Percentiles rank a stretch among this genome's conserved stretches.
These are phyloP conservation scores for Xylaria arbuscula DNA, from an alignment of 2,329 filamentous ascomycete species.

Conservation along the genomic window DNA sequence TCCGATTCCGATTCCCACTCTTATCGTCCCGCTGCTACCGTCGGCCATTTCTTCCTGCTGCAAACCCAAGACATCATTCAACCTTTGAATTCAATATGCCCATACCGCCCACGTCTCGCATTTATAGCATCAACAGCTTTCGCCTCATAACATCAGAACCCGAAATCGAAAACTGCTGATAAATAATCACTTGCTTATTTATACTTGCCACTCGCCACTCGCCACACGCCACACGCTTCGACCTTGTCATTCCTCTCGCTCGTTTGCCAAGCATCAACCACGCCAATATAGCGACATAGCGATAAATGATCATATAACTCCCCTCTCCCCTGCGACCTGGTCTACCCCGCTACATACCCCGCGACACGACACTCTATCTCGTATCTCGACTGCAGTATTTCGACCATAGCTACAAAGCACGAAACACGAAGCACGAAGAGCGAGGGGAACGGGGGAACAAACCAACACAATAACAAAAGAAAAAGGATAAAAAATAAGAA, in stretches of 20 bases:
- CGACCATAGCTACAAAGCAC: background rate
- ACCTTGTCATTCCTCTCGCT: too few relatives aligned
- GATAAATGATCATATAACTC: background rate
- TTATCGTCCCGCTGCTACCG: slow-evolving; percentile 17
- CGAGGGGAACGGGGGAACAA: background rate
- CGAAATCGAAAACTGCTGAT: background rate
- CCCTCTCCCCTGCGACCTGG: background rate
- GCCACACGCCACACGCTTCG: too few relatives aligned
- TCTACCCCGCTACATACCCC: slow-evolving; percentile 18
- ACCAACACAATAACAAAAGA: background rate
- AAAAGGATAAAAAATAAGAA: background rate
- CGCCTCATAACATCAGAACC: background rate
- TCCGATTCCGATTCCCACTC: background rate
- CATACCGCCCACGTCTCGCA: background rate
- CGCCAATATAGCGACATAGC: background rate
- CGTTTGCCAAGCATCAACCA: background rate
- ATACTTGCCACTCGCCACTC: background rate
- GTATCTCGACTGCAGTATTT: background rate
- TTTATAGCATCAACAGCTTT: background rate
- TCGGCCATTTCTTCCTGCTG: background rate
- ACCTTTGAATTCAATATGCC: background rate
- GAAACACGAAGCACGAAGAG: background rate
- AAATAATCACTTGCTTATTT: background rate
- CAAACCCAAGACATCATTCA: background rate
- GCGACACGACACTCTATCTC: too few relatives aligned